Evolutionary conservation across 129 eudicot species (phyloP).

Genomic region (Apium graveolens): DNA sequence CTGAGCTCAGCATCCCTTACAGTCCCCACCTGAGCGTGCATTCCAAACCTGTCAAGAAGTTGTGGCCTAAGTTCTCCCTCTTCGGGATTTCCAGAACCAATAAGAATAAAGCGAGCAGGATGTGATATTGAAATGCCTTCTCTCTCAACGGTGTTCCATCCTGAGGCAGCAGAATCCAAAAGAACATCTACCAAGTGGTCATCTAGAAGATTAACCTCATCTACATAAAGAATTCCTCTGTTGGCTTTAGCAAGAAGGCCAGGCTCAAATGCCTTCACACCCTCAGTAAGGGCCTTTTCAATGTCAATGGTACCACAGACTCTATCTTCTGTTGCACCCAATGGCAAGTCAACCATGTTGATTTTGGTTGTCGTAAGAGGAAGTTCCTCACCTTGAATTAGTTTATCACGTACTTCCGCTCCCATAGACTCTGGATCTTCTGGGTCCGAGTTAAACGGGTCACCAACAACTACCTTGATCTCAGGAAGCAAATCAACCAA

Average conservation of each 20-base stretch:
- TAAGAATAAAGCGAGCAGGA: slow-evolving; percentile 80
- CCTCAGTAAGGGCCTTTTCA: slow-evolving; percentile 86
- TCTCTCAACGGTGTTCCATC: slow-evolving; percentile 88
- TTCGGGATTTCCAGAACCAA: slow-evolving; percentile 79
- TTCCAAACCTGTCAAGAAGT: slow-evolving; percentile 79
- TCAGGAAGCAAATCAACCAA: slow-evolving; percentile 89
- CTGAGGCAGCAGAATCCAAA: slow-evolving; percentile 90
- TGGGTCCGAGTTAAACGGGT: slow-evolving; percentile 90
- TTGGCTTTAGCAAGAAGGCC: slow-evolving; percentile 95
- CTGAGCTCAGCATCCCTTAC: slow-evolving; percentile 84
- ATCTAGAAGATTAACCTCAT: slow-evolving; percentile 75
- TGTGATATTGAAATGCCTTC: slow-evolving; percentile 90
- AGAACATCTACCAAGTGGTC: slow-evolving; percentile 85
- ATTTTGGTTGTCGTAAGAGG: slow-evolving; percentile 55
- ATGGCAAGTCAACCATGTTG: slow-evolving; percentile 96
- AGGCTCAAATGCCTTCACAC: slow-evolving; percentile 92
- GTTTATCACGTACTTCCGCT: slow-evolving; percentile 74
- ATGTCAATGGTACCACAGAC: slow-evolving; percentile 94
- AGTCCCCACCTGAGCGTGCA: slow-evolving; percentile 92
- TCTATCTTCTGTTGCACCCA: slow-evolving; percentile 91
- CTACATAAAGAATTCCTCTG: slow-evolving; percentile 75
- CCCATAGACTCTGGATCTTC: slow-evolving; percentile 88
- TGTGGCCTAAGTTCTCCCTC: slow-evolving; percentile 89
- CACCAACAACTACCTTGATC: slow-evolving; percentile 70
- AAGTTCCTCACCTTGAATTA: slow-evolving; percentile 60